A percentile compares a stretch with the other conserved stretches of the same genome.
These are phyloP conservation scores for Pichia californica DNA, from an alignment of 805 yeast genomes.

Conservation along the genomic window DNA sequence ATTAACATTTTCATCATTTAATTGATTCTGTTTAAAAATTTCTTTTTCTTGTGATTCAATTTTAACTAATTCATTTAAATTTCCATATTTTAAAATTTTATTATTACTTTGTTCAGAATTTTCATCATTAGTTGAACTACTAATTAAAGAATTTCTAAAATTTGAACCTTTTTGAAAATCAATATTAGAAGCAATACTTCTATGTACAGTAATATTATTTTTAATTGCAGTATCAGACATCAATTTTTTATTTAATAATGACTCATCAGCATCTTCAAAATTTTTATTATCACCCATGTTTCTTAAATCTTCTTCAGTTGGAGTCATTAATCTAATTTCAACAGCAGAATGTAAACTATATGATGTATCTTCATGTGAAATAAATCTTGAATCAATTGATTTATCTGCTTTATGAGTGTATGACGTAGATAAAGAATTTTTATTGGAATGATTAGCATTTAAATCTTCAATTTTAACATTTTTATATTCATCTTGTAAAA, in stretches of 20 bases:
- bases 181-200: conserved; percentile 24
- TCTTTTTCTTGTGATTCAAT: not conserved
- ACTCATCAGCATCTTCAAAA: conserved; percentile 28
- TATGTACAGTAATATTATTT: conserved; percentile 20
- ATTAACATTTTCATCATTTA: conserved; percentile 1
- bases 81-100: conserved; percentile 10
- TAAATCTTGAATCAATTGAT: conserved; percentile 21
- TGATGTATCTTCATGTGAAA: conserved; percentile 21
- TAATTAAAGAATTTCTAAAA: conserved; percentile 24
- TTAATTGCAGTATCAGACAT: conserved; percentile 2
- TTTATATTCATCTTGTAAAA: conserved; percentile 14
- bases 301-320: conserved; percentile 18
- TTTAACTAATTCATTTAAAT: conserved; percentile 8
- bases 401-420: conserved; percentile 18
- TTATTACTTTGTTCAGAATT: not conserved
- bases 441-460: conserved; percentile 10
- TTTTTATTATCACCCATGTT: conserved; percentile 15
- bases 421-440: conserved; percentile 7
- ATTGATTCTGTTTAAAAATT: not conserved
- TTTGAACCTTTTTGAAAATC: conserved; percentile 18
- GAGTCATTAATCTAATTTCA: conserved; percentile 23
- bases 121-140: conserved; percentile 20
- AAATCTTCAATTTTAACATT: conserved; percentile 17
- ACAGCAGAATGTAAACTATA: conserved; percentile 29
- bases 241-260: conserved; percentile 5